Evolutionary conservation across 495 filamentous ascomycete species (phyloP).

Genomic region (Xylaria scruposa): DNA sequence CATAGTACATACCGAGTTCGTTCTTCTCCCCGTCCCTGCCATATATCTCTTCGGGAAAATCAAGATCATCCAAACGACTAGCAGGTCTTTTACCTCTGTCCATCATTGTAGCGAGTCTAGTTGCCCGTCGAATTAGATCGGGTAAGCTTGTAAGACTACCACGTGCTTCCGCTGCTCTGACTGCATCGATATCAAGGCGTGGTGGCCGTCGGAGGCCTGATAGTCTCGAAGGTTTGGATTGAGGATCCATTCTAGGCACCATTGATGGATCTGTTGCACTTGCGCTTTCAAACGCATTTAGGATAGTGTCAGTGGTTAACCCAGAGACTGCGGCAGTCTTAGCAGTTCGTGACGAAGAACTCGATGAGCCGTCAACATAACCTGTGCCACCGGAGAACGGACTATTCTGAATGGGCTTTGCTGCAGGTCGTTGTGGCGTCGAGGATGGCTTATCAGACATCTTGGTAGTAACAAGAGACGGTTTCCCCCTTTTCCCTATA

Average conservation of each 20-base stretch:
- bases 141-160: conserved; percentile 90
- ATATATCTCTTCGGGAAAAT: conserved; percentile 48
- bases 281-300: conserved; percentile 52
- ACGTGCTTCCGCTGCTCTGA: conserved; percentile 77
- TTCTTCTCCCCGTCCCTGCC: conserved; percentile 47
- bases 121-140: conserved; percentile 88
- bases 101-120: conserved; percentile 83
- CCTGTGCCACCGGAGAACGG: conserved; percentile 51
- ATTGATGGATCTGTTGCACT: conserved; percentile 49
- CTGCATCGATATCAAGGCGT: conserved; percentile 77
- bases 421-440: conserved; percentile 38
- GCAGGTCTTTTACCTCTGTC: conserved; percentile 82
- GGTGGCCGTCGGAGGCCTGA: conserved; percentile 71
- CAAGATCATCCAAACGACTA: conserved; percentile 66
- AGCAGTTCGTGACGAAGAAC: conserved; percentile 45
- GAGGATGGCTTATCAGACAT: conserved; percentile 36
- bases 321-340: conserved; percentile 36
- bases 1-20: conserved; percentile 42
- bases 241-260: conserved; percentile 40
- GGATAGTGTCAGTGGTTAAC: conserved; percentile 48
- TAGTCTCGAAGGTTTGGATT: conserved; percentile 50
- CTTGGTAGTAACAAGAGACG: conserved; percentile 69
- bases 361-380: conserved; percentile 51
- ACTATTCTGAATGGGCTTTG: conserved; percentile 42
- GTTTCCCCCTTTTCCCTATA: conserved; percentile 74